Conservation (phyloP, 1,139 yeast genomes). For the Geotrichum europaeum region DNA sequence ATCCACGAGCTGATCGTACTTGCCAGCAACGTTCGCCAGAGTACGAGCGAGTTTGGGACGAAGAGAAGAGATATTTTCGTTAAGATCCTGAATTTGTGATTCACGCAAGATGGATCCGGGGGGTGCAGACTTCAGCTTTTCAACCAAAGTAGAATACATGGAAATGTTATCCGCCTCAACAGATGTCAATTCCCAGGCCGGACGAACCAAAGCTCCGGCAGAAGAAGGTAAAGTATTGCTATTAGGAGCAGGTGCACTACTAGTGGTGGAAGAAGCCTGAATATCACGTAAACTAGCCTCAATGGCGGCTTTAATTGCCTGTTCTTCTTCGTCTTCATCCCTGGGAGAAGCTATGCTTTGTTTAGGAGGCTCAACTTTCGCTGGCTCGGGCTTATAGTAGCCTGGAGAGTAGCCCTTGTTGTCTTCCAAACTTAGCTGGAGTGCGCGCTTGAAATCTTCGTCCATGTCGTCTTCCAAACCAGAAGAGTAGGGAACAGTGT, state of each 20-base stretch:
- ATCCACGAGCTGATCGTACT: slow-evolving; percentile 66
- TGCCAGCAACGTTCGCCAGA: slow-evolving; percentile 55
- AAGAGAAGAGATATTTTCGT: slow-evolving; percentile 55
- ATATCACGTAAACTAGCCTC: slow-evolving; percentile 82
- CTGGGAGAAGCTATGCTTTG: slow-evolving; percentile 3
- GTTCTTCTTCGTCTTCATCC: slow-evolving; percentile 64
- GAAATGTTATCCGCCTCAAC: slow-evolving; percentile 65
- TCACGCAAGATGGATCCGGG: slow-evolving; percentile 55
- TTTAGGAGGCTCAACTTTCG: slow-evolving; percentile 18
- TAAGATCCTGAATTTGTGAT: slow-evolving; percentile 54
- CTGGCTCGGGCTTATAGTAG: slow-evolving; percentile 14
- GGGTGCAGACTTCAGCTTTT: slow-evolving; percentile 47
- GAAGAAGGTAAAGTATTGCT: slow-evolving; percentile 19
- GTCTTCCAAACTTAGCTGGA: slow-evolving; percentile 70
- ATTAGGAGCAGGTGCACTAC: slow-evolving; percentile 13
- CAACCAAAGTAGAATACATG: slow-evolving; percentile 65
- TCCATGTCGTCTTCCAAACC: slow-evolving; percentile 48
- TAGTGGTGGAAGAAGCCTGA: slow-evolving; percentile 32
- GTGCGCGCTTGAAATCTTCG: slow-evolving; percentile 71
- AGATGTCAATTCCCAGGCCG: slow-evolving; percentile 41
- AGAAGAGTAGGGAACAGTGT: slow-evolving; percentile 1
- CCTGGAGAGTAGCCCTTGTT: slow-evolving; percentile 24
- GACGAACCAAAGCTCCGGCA: slow-evolving; percentile 4
- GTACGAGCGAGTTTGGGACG: slow-evolving; percentile 73
- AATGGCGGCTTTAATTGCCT: slow-evolving; percentile 87